Evolutionary conservation across 768 basidiomycete species (phyloP), one percentile per base, ranked within the genome.

Genomic region (Leucosporidium creatinivorum): DNA sequence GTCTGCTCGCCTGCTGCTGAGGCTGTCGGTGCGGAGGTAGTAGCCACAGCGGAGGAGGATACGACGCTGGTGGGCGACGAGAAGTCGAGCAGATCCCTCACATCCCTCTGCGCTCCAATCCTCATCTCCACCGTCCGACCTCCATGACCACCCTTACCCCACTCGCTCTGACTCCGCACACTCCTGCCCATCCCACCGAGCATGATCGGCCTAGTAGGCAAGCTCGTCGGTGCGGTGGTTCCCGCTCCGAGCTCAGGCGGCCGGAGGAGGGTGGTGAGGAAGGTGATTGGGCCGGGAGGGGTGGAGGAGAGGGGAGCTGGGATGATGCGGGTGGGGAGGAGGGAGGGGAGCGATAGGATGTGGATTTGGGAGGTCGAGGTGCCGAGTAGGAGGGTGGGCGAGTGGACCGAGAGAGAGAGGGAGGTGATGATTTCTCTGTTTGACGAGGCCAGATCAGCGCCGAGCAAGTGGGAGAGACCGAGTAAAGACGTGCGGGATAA

Each of bases 331-430:
- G 96, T 80, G 33, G 86, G 85, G 76, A 98, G 93, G 75, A 93
- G 90, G 0, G 94, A 94, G 2, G 90, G 85, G 36, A 94, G 83
- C 69, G 96, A 89, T 77, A 93, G 91, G 49, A 92, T 77, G 65
- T 90, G 83, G 59, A 97, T 83, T 18, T 85, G 76, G 3, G 91
- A 91, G 2, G 83, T 77, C 3, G 83, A 77, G 0, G 91, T 93
- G 26, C 94, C 93, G 39, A 85, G 85, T n/a, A 98, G 78, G 17
- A 99, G 84, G 52, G 88, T 82, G 3, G 89, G 84, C 0, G 86
- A 84, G 17, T 88, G 89, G 30, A 89, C 74, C 0, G 94, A 96
- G 57, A 94, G 85, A 7, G 86, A 78, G 19, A 97, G 80, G 1
- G 85, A 79, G 10, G 87, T 86, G 68, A 97, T 82, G 1, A 85